Evolutionary conservation across 306 rosid species (phyloP).

Genomic region (Mimosa bimucronata): DNA sequence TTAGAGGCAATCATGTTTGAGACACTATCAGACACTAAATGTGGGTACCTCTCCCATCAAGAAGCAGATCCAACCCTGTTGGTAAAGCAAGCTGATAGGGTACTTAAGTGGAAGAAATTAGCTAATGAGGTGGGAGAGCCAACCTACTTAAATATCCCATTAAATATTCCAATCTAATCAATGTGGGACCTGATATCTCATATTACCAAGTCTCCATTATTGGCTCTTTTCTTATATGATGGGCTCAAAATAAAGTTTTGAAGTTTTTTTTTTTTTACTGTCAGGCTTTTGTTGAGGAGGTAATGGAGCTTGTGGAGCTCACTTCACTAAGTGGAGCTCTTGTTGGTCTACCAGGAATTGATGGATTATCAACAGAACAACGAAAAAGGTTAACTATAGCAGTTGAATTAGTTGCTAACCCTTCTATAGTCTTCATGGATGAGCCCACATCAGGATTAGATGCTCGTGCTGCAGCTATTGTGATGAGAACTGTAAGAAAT

Average conservation of each 20-base stretch:
- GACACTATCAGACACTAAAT: no score
- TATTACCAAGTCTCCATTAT: no score
- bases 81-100: no score
- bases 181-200: no score
- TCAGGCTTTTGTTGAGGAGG: slow-evolving; percentile 84
- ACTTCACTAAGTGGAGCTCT: slow-evolving; percentile 59
- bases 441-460: slow-evolving; percentile 94
- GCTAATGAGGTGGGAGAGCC: no score
- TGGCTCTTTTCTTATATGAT: slow-evolving; percentile 5
- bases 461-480: slow-evolving; percentile 89
- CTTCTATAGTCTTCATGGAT: slow-evolving; percentile 87
- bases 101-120: no score
- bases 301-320: slow-evolving; percentile 88
- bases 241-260: neutral
- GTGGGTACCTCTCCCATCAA: no score
- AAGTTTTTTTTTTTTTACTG: slow-evolving; percentile 20
- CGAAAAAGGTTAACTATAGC: slow-evolving; percentile 86
- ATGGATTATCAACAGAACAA: slow-evolving; percentile 83
- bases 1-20: no score
- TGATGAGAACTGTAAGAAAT: slow-evolving; percentile 87
- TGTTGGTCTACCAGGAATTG: slow-evolving; percentile 80
- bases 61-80: no score
- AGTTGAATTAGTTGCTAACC: slow-evolving; percentile 82
- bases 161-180: no score
- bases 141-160: no score